Evolutionary conservation across 2,329 filamentous ascomycete species (phyloP).

Genomic region (Coniella vitis): DNA sequence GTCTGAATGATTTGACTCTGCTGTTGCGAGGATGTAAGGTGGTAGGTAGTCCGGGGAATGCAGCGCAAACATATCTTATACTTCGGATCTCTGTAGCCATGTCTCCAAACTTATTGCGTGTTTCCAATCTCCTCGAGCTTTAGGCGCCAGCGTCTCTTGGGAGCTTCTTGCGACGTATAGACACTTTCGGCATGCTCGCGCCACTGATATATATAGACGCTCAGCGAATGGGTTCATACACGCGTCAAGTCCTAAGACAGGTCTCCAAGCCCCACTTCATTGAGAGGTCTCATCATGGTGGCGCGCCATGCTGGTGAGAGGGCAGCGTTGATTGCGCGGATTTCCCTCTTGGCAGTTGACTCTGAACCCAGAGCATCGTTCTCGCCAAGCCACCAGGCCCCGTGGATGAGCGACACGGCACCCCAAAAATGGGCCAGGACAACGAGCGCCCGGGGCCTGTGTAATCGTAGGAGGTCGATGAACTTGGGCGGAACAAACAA

Average conservation of each 20-base stretch:
- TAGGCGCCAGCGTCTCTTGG: too few species aligned
- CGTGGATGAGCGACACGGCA: conserved; percentile 18
- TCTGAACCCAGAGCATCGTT: conserved; percentile 11
- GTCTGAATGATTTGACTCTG: not conserved
- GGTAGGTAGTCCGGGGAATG: too few species aligned
- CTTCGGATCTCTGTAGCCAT: too few species aligned
- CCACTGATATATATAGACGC: too few species aligned
- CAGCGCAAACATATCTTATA: too few species aligned
- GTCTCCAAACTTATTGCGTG: too few species aligned
- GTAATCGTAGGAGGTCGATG: conserved; percentile 19
- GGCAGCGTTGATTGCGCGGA: conserved; percentile 20
- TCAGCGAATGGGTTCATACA: too few species aligned
- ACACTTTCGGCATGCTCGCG: too few species aligned
- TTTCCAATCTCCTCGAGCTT: too few species aligned
- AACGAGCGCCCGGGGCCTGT: conserved; percentile 22
- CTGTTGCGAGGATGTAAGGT: too few species aligned
- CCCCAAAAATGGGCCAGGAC: conserved; percentile 23
- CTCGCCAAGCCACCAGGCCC: conserved; percentile 23
- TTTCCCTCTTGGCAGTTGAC: conserved; percentile 21
- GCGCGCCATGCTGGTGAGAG: conserved; percentile 19
- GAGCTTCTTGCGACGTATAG: too few species aligned
- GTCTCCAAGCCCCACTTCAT: conserved; percentile 14
- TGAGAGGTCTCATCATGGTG: conserved; percentile 21
- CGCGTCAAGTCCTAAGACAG: too few species aligned
- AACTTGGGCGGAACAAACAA: conserved; percentile 20